A percentile compares a stretch with the other conserved stretches of the same genome.
phyloP scores from a whole-genome alignment of 345 rosid genomes.

The Garcia nutans region DNA sequence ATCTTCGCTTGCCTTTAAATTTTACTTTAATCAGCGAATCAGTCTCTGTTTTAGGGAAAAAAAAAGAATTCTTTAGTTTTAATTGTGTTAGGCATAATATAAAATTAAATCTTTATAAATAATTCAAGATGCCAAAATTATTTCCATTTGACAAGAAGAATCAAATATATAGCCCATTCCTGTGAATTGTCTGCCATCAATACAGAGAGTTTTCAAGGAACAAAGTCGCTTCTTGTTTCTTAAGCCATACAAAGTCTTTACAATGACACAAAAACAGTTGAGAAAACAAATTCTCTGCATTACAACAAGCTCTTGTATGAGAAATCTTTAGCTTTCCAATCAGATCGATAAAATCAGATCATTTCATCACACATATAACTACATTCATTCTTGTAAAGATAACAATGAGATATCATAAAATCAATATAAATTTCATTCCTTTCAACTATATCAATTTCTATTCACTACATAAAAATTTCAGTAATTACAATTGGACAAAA shows the following conservation, averaged over 20 bases:
- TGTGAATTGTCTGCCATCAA: no score
- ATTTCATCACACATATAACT: neutral
- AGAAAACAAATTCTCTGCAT: neutral
- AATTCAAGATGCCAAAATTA: no score
- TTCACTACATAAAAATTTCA: constrained; percentile 2
- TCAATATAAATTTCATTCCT: neutral
- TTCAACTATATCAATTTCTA: neutral
- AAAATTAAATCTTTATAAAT: no score
- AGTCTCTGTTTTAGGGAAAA: no score
- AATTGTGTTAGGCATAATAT: no score
- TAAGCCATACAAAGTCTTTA: neutral
- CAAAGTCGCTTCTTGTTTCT: neutral
- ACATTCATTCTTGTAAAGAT: neutral
- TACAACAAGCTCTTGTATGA: neutral
- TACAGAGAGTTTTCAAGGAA: no score
- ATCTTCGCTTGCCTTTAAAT: no score
- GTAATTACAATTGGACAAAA: neutral
- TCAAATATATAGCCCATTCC: no score
- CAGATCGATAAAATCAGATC: neutral
- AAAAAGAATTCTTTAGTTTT: no score
- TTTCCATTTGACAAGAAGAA: no score
- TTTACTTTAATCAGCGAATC: no score
- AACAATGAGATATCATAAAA: neutral
- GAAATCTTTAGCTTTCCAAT: neutral
- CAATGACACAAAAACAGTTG: neutral